Percentiles rank a stretch among this genome's conserved stretches.
These are phyloP conservation scores for Diophrys appendiculata DNA, from an alignment of 73 alveolate genomes.

Conservation along the genomic window DNA sequence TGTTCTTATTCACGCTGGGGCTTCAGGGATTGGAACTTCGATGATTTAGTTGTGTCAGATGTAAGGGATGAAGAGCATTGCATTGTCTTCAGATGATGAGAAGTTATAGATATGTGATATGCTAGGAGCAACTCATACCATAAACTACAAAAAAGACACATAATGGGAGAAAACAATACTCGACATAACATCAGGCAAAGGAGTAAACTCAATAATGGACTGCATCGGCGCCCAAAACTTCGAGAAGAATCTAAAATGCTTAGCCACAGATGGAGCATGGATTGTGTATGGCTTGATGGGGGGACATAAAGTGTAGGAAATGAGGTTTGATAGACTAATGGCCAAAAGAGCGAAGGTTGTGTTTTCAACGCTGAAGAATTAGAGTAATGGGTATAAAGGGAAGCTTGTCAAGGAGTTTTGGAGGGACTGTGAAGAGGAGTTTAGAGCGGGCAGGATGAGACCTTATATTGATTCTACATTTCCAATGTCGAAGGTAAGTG, in stretches of 20 bases:
- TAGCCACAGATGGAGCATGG: slow-evolving; percentile 74
- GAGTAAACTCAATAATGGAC: slow-evolving; percentile 71
- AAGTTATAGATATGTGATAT: slow-evolving; percentile 40
- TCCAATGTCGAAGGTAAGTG: slow-evolving; percentile 21
- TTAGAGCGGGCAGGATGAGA: slow-evolving; percentile 35
- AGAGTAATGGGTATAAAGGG: slow-evolving; percentile 50
- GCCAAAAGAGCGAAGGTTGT: slow-evolving; percentile 45
- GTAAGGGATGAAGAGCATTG: slow-evolving; percentile 70
- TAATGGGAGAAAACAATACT: slow-evolving; percentile 37
- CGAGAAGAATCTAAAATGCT: slow-evolving; percentile 40
- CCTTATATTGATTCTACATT: slow-evolving; percentile 33
- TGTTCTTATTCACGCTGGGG: slow-evolving; percentile 78
- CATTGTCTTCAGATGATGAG: slow-evolving; percentile 61
- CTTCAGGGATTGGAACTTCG: slow-evolving; percentile 78
- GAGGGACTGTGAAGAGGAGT: slow-evolving; percentile 21
- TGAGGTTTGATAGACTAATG: slow-evolving; percentile 21
- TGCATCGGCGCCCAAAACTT: slow-evolving; percentile 66
- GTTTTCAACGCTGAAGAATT: slow-evolving; percentile 50
- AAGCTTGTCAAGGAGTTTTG: slow-evolving; percentile 42
- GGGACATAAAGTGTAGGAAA: slow-evolving; percentile 47
- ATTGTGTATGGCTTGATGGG: slow-evolving; percentile 75
- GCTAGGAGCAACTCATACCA: slow-evolving; percentile 58
- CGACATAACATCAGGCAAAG: slow-evolving; percentile 55
- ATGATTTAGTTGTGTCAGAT: slow-evolving; percentile 67
- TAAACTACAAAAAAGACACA: slow-evolving; percentile 62